These are phyloP conservation scores for Candida rishiriensis DNA, from an alignment of 805 yeast genomes.

Conservation along the genomic window DNA sequence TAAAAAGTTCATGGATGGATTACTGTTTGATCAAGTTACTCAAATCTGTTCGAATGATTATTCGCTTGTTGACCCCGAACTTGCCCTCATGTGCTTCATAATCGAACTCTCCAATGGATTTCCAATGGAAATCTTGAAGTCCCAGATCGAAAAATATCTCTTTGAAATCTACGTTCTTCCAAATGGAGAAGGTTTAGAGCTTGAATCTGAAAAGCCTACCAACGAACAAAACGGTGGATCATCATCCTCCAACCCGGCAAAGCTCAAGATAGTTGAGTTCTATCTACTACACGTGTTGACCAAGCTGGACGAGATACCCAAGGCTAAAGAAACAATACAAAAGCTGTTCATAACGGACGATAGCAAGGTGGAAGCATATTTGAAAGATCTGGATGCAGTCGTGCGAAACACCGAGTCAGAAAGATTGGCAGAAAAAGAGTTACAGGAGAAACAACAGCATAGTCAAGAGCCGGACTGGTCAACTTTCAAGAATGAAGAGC, in stretches of 20 bases:
- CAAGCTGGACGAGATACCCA: slow-evolving; percentile 12
- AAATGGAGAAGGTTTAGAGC: slow-evolving; percentile 12
- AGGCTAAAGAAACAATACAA: slow-evolving; percentile 16
- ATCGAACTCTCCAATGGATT: slow-evolving; percentile 28
- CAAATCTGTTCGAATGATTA: slow-evolving; percentile 10
- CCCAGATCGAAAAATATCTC: slow-evolving; percentile 24
- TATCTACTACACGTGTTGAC: slow-evolving; percentile 23
- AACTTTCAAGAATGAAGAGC: not conserved
- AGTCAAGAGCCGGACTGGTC: slow-evolving; percentile 1
- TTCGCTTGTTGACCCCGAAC: slow-evolving; percentile 20
- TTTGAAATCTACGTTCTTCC: slow-evolving; percentile 13
- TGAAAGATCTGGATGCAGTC: slow-evolving; percentile 9
- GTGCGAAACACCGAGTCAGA: slow-evolving; percentile 3
- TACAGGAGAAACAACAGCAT: slow-evolving; percentile 1
- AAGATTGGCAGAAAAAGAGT: slow-evolving; percentile 1
- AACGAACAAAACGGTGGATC: too few relatives aligned
- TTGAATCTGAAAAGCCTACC: too few relatives aligned
- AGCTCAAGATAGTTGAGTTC: slow-evolving; percentile 20
- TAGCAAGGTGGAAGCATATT: slow-evolving; percentile 8
- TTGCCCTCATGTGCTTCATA: slow-evolving; percentile 27
- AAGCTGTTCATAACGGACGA: slow-evolving; percentile 16
- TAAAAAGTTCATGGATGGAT: slow-evolving; percentile 20
- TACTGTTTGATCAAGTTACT: slow-evolving; percentile 16
- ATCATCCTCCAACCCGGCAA: not conserved
- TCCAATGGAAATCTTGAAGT: slow-evolving; percentile 12